Conservation (phyloP, 352 stramenopile genomes). For the Globisporangium iwayamae region DNA sequence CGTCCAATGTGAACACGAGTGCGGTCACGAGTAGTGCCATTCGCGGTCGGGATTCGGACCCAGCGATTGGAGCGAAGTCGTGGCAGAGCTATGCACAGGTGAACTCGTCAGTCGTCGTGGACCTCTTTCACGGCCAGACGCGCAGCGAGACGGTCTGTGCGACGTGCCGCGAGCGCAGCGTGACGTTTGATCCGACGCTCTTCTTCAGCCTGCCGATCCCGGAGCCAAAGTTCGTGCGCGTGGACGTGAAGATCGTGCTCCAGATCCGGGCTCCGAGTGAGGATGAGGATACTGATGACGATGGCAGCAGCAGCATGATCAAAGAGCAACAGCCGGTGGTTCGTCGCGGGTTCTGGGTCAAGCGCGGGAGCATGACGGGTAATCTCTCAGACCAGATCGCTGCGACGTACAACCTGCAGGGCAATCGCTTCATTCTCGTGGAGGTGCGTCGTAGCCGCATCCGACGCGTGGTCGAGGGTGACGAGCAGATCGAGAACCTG, state of each 20-base stretch:
- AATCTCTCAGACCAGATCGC: conserved; percentile 51
- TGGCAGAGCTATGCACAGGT: conserved; percentile 90
- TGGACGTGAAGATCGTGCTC: conserved; percentile 62
- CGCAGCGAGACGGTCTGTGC: conserved; percentile 93
- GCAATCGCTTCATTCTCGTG: conserved; percentile 62
- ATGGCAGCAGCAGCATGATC: background rate
- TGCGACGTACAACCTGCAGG: conserved; percentile 26
- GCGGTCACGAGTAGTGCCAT: background rate
- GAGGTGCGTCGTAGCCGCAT: conserved; percentile 71
- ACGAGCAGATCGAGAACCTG: conserved; percentile 54
- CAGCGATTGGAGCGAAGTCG: conserved; percentile 80
- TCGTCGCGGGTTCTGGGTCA: conserved; percentile 53
- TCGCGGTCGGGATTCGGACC: conserved; percentile 37
- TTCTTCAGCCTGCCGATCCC: conserved; percentile 95
- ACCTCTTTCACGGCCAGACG: conserved; percentile 95
- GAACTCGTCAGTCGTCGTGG: conserved; percentile 95
- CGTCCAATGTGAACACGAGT: background rate
- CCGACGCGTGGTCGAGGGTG: conserved; percentile 61
- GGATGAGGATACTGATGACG: background rate
- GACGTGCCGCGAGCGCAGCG: conserved; percentile 89
- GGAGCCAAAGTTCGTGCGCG: conserved; percentile 63
- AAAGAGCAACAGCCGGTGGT: conserved; percentile 17
- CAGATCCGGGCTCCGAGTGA: conserved; percentile 20
- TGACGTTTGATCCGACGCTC: conserved; percentile 96
- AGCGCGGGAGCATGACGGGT: conserved; percentile 37